Evolutionary conservation across 495 filamentous ascomycete genomes (phyloP).

Genomic region (Hypoxylon crocopeplum): DNA sequence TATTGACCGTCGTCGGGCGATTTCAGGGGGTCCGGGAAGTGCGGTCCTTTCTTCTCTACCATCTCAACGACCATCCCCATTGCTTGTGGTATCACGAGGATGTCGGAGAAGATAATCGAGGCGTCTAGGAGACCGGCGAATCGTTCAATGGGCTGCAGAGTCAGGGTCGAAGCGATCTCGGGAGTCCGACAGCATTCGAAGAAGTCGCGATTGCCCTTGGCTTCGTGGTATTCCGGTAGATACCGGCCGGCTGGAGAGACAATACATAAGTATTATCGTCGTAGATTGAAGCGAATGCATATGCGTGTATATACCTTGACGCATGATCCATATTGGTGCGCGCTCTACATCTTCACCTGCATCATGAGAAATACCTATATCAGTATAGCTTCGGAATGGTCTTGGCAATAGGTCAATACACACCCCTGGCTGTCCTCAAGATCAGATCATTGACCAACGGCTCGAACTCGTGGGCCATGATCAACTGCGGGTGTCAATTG

Average conservation of each 20-base stretch:
- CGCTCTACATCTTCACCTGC: conserved; percentile 87
- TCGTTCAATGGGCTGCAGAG: conserved; percentile 91
- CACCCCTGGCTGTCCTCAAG: conserved; percentile 87
- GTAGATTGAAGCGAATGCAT: background rate
- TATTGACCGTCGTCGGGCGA: conserved; percentile 83
- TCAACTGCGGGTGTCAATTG: conserved; percentile 4
- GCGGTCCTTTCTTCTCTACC: conserved; percentile 93
- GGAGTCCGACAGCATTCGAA: conserved; percentile 95
- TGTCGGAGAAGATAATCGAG: conserved; percentile 98
- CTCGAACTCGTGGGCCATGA: conserved; percentile 71
- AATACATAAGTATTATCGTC: conserved; percentile 2
- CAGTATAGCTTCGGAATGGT: conserved; percentile 38
- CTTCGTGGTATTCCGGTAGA: conserved; percentile 96
- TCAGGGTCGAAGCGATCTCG: conserved; percentile 89
- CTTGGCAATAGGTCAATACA: conserved; percentile 23
- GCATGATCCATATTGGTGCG: conserved; percentile 98
- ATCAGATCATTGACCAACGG: conserved; percentile 90
- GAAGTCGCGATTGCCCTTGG: conserved; percentile 88
- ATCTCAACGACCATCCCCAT: conserved; percentile 98
- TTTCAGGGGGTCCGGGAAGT: conserved; percentile 84
- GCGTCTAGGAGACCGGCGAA: conserved; percentile 91
- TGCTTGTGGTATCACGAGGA: conserved; percentile 95
- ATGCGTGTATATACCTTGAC: conserved; percentile 71
- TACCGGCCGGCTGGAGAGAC: conserved; percentile 81
- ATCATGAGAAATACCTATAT: conserved; percentile 24